These are phyloP conservation scores for Paecilomyces sp. DNA, from an alignment of 2,329 filamentous ascomycete species.

Conservation along the genomic window DNA sequence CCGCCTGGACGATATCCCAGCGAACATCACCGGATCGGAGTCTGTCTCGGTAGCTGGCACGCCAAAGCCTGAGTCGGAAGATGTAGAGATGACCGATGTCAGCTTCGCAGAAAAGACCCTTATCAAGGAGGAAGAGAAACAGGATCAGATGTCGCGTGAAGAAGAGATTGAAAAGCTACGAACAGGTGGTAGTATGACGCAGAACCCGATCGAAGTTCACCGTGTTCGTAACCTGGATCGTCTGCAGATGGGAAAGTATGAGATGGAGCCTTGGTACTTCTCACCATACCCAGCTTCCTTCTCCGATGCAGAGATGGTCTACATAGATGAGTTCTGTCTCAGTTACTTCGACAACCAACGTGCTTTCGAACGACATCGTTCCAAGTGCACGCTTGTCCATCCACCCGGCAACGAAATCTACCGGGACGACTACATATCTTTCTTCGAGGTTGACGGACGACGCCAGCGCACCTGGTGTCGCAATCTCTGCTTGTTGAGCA, in stretches of 20 bases:
- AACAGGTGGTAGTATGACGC: conserved; percentile 95
- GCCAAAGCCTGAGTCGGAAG: conserved; percentile 31
- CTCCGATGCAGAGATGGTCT: conserved; percentile 81
- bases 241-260: conserved; percentile 86
- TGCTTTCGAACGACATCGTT: conserved; percentile 75
- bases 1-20: conserved; percentile 38
- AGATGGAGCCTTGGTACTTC: conserved; percentile 98
- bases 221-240: conserved; percentile 91
- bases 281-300: conserved; percentile 91
- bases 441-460: conserved; percentile 95
- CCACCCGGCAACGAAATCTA: conserved; percentile 98
- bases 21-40: conserved; percentile 25
- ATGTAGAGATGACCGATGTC: conserved; percentile 39
- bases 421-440: conserved; percentile 79
- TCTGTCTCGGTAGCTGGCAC: conserved; percentile 32
- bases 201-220: conserved; percentile 94
- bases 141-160: conserved; percentile 53
- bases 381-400: conserved; percentile 85
- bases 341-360: conserved; percentile 80
- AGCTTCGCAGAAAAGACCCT: conserved; percentile 19
- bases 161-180: conserved; percentile 95
- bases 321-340: conserved; percentile 95
- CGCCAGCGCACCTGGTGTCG: conserved; percentile 99
- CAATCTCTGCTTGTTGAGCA: conserved; percentile 90
- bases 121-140: conserved; percentile 32